These are phyloP conservation scores for Aegilops sharonensis DNA, from an alignment of 176 grass and related monocot genomes.

Conservation along the genomic window DNA sequence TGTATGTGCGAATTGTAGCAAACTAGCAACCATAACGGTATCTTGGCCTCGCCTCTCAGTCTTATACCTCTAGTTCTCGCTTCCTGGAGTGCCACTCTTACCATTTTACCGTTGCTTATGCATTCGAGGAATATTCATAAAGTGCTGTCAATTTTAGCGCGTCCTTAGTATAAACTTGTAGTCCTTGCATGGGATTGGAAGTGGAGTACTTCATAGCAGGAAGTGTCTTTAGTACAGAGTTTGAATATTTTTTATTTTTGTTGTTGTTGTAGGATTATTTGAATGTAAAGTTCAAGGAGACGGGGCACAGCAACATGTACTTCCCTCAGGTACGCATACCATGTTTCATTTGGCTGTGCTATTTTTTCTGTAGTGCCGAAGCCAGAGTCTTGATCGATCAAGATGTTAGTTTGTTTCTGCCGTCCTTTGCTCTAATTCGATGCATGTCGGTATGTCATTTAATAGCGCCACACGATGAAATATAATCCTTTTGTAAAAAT, in stretches of 20 bases:
- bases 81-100: not conserved
- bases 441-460: not conserved
- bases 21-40: not conserved
- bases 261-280: constrained; percentile 67
- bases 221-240: not conserved
- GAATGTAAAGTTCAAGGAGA: constrained; percentile 98
- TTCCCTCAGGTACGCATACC: constrained; percentile 69
- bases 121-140: not conserved
- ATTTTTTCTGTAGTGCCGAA: not conserved
- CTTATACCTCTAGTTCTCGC: not conserved
- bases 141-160: not conserved
- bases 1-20: not conserved
- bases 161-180: not conserved
- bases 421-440: not conserved
- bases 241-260: constrained; percentile 6
- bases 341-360: not conserved
- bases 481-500: not conserved
- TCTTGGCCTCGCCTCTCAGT: not conserved
- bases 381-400: not conserved
- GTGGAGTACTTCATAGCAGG: not conserved
- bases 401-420: not conserved
- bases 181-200: not conserved
- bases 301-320: constrained; percentile 99
- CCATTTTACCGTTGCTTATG: not conserved
- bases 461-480: not conserved